Evolutionary conservation across 768 basidiomycete genomes (phyloP).

Genomic region (Termitomyces sp.): DNA sequence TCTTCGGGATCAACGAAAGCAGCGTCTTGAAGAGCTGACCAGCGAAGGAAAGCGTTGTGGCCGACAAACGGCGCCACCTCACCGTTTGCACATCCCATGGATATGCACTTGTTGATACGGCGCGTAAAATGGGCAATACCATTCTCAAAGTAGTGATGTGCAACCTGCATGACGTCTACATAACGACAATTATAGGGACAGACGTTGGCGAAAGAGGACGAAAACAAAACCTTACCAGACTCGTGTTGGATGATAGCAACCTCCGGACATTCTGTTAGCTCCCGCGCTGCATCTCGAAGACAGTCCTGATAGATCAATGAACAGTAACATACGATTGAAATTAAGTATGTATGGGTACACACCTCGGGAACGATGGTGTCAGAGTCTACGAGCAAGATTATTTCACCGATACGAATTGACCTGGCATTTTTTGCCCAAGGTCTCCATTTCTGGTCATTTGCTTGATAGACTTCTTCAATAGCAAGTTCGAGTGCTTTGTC

Average conservation of each 20-base stretch:
- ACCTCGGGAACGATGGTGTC: conserved; percentile 77
- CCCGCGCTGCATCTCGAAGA: conserved; percentile 84
- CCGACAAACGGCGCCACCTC: conserved; percentile 83
- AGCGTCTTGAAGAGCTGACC: conserved; percentile 86
- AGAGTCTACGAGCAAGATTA: conserved; percentile 80
- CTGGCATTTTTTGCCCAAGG: conserved; percentile 77
- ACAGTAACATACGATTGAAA: no score
- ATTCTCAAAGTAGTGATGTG: conserved; percentile 86
- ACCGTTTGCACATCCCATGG: conserved; percentile 75
- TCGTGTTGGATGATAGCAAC: conserved; percentile 90
- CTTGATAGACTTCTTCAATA: conserved; percentile 64
- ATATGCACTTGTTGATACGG: conserved; percentile 79
- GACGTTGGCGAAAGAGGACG: not conserved
- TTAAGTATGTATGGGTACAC: conserved; percentile 2
- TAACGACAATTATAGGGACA: not conserved
- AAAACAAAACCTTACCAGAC: conserved; percentile 44
- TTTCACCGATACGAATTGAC: conserved; percentile 68
- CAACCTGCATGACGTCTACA: conserved; percentile 87
- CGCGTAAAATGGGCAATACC: conserved; percentile 86
- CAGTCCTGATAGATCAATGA: conserved; percentile 53
- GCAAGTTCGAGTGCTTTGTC: conserved; percentile 70
- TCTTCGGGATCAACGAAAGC: conserved; percentile 66
- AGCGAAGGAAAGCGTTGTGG: conserved; percentile 85
- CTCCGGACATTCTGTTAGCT: conserved; percentile 75
- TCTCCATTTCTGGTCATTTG: conserved; percentile 51